A percentile compares a stretch with the other conserved stretches of the same genome.
Evolutionary conservation across 2,329 filamentous ascomycete genomes (phyloP).

Genomic region (Penicillium thymicola): DNA sequence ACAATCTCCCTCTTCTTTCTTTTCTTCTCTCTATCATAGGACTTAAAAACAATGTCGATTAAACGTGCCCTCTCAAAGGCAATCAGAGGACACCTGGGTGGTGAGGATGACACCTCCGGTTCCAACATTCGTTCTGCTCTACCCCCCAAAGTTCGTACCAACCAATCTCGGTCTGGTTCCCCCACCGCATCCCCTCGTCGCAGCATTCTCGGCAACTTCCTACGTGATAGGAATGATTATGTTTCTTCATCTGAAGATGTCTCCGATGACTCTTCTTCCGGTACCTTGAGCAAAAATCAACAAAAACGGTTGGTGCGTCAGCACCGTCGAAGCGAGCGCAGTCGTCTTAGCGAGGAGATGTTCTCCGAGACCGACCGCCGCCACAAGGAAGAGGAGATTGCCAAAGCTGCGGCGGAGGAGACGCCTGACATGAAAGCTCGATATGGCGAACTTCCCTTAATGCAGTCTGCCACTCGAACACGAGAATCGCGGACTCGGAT

Average conservation of each 20-base stretch:
- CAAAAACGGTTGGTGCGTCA: conserved; percentile 43
- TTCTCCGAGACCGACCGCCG: conserved; percentile 41
- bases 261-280: conserved; percentile 38
- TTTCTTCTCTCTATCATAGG: background rate
- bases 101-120: conserved; percentile 24
- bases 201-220: conserved; percentile 41
- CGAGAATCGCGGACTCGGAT: conserved; percentile 50
- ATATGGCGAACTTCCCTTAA: conserved; percentile 57
- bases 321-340: conserved; percentile 38
- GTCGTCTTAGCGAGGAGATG: conserved; percentile 45
- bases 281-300: conserved; percentile 44
- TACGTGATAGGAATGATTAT: conserved; percentile 40
- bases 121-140: conserved; percentile 22
- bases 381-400: conserved; percentile 43
- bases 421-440: conserved; percentile 57
- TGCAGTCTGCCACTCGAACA: conserved; percentile 55
- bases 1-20: conserved; percentile 1
- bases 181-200: conserved; percentile 36
- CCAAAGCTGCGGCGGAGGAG: conserved; percentile 51
- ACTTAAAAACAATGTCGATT: conserved; percentile 44
- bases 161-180: conserved; percentile 11
- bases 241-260: conserved; percentile 44
- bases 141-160: conserved; percentile 16
- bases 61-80: conserved; percentile 45
- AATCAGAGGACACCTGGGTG: conserved; percentile 27